Percentiles rank a stretch among this genome's conserved stretches.
phyloP scores from a whole-genome alignment of 805 yeast genomes.

The Torulaspora delbrueckii region DNA sequence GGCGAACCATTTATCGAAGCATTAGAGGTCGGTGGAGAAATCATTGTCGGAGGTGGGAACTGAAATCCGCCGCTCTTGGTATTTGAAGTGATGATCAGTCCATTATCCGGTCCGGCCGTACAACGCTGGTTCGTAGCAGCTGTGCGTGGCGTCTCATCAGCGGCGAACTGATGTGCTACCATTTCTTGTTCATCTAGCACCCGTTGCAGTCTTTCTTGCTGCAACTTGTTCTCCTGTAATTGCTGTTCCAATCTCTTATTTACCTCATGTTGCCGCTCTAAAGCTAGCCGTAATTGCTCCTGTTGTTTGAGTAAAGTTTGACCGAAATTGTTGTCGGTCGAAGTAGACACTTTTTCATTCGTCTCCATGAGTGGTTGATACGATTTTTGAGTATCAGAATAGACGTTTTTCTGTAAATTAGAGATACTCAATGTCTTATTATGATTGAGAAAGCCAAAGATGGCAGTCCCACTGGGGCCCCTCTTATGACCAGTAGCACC shows the following conservation, averaged over 20 bases:
- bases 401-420: constrained; percentile 34
- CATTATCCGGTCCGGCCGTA: constrained; percentile 8
- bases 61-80: constrained; percentile 32
- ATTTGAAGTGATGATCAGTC: constrained; percentile 31
- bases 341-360: not conserved
- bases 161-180: constrained; percentile 13
- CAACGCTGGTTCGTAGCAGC: constrained; percentile 10
- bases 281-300: constrained; percentile 26
- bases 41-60: constrained; percentile 32
- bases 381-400: not conserved
- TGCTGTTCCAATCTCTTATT: constrained; percentile 30
- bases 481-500: constrained; percentile 43
- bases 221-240: constrained; percentile 26
- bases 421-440: constrained; percentile 57
- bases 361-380: not conserved
- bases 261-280: constrained; percentile 30
- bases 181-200: constrained; percentile 25
- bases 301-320: constrained; percentile 26
- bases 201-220: constrained; percentile 28
- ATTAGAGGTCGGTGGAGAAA: constrained; percentile 23
- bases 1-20: constrained; percentile 30
- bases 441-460: constrained; percentile 68
- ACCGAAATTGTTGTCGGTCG: constrained; percentile 18
- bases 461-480: constrained; percentile 72
- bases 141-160: constrained; percentile 1